Percentiles rank a stretch among this genome's conserved stretches.
Conservation (phyloP, 2,329 filamentous ascomycete genomes). For the Pseudocercospora eumusae region DNA sequence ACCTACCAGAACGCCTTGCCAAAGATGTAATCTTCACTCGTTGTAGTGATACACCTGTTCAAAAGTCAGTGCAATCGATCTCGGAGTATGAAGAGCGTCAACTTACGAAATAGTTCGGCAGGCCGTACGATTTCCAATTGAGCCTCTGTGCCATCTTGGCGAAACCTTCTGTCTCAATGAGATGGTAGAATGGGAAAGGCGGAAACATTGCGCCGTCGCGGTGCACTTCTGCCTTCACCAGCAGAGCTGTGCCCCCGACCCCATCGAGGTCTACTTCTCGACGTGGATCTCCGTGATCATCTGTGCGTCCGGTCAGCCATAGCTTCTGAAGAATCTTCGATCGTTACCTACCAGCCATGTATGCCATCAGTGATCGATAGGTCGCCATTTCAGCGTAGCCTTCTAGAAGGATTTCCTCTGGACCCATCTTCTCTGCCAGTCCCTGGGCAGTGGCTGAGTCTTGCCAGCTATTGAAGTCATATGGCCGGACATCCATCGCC, state of each 20-base stretch:
- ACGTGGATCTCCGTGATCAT: constrained; percentile 36
- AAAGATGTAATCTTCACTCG: constrained; percentile 18
- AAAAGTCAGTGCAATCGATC: background rate
- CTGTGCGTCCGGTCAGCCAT: constrained; percentile 21
- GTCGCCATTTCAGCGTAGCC: constrained; percentile 93
- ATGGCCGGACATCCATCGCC: constrained; percentile 73
- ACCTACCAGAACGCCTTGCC: constrained; percentile 1
- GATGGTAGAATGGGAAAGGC: constrained; percentile 90
- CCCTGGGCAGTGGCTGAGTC: constrained; percentile 79
- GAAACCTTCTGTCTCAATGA: constrained; percentile 97
- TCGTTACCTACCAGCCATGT: constrained; percentile 61
- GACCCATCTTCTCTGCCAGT: constrained; percentile 76
- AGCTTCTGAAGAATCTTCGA: background rate
- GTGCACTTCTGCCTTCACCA: constrained; percentile 96
- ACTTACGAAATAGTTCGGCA: constrained; percentile 94
- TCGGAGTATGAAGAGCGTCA: background rate
- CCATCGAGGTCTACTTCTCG: constrained; percentile 72
- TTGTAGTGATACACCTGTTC: constrained; percentile 29
- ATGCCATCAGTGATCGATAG: constrained; percentile 87
- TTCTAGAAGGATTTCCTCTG: constrained; percentile 89
- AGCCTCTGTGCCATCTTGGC: constrained; percentile 92
- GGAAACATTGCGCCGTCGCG: constrained; percentile 98
- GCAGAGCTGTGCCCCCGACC: constrained; percentile 85
- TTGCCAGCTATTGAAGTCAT: constrained; percentile 98
- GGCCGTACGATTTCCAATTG: constrained; percentile 80